These are phyloP conservation scores for Kluyveromyces starmeri DNA, from an alignment of 805 yeast species.

Conservation along the genomic window DNA sequence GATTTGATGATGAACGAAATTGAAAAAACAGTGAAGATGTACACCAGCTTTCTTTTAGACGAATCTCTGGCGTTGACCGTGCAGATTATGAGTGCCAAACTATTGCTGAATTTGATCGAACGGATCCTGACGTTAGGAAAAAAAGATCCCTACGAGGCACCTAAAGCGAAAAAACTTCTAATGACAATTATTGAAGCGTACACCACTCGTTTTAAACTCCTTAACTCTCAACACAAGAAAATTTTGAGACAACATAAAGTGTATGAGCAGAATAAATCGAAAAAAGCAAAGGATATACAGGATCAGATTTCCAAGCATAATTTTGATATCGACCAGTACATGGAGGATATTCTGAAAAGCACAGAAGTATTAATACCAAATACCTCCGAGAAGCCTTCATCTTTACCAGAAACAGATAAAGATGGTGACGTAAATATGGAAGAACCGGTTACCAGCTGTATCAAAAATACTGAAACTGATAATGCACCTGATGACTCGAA, in stretches of 20 bases:
- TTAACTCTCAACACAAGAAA: constrained; percentile 63
- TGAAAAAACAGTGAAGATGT: constrained; percentile 77
- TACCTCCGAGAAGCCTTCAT: background rate
- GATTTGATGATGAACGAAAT: constrained; percentile 77
- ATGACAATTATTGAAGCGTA: constrained; percentile 83
- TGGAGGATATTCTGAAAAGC: constrained; percentile 24
- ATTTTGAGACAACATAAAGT: constrained; percentile 54
- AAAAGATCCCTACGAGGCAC: constrained; percentile 64
- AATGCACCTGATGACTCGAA: no score
- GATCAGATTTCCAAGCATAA: constrained; percentile 28
- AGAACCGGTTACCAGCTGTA: no score
- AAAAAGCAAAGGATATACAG: constrained; percentile 35
- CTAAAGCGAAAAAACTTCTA: constrained; percentile 54
- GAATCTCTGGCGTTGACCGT: constrained; percentile 76
- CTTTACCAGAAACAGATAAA: constrained; percentile 19
- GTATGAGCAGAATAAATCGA: constrained; percentile 37
- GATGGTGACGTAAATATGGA: constrained; percentile 12
- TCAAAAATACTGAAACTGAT: no score
- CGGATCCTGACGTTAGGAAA: constrained; percentile 61
- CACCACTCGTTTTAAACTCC: constrained; percentile 66
- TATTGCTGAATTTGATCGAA: constrained; percentile 80
- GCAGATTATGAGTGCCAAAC: constrained; percentile 93
- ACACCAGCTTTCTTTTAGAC: constrained; percentile 74
- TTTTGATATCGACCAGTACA: constrained; percentile 32
- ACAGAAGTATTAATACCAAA: constrained; percentile 10